Evolutionary conservation across 495 filamentous ascomycete species (phyloP), one percentile per base, ranked within the genome.

Genomic region (Pyrenopolyporus hunteri): DNA sequence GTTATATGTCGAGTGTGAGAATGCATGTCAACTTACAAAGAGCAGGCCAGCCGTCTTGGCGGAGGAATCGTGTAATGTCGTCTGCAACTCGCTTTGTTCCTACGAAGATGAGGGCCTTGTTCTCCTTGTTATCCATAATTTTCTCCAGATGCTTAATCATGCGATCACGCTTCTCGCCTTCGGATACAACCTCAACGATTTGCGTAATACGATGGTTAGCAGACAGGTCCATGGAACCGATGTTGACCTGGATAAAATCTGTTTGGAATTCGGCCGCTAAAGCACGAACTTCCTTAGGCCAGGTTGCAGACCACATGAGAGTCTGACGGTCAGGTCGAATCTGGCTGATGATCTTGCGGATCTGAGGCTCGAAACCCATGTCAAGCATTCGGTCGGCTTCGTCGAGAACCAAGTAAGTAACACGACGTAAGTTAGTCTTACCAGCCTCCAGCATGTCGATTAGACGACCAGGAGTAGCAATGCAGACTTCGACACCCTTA

Each of bases 221-320:
- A 69, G 95, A 91, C 31, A 98, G 82, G 52, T 98, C 94, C 83
- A 94, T 84, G 43, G 94, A 98, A 71, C 94, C 94, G 74, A 98
- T 93, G 80, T 98, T 98, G 75, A 98, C 94, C 78, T 98, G 94
- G 70, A 98, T 98, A 78, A 93, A 97, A 71, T 98, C 88, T 69
- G 88, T 88, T 64, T 96, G 84, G 83, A 95, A 98, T 73, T 98
- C 94, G 26, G 89, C 82, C n/a, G 94, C 94, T 56, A 98, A 82
- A 71, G 91, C 89, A 66, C 94, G 93, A 64, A 98, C 93, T 74
- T 98, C 94, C 86, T 98, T 98, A 60, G 94, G 94, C 94, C 94
- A 98, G 6, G 94, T 98, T 67, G 94, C 94, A 54, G 94, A 98
- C 94, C 94, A 98, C 94, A 98, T 98, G 85, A 93, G 96, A 59